Percentiles rank a stretch among this genome's conserved stretches.
Conservation (phyloP, 139 green algal genomes). For the Chlamydomonas sp. region DNA sequence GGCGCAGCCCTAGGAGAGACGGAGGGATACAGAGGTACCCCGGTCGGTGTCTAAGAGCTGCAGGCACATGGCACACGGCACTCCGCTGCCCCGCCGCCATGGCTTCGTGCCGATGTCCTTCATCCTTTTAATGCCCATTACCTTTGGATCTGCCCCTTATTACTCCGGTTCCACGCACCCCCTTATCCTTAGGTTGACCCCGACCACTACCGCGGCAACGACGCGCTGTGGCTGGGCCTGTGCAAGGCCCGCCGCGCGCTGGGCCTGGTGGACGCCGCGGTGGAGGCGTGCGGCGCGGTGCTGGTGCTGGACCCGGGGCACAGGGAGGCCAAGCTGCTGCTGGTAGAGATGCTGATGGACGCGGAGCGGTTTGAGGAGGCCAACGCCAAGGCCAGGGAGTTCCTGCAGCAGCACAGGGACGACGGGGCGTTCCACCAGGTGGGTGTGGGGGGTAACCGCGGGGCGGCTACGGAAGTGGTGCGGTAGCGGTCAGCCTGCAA, state of each 20-base stretch:
- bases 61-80: too few relatives aligned
- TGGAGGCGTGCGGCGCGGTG: constrained; percentile 32
- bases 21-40: too few relatives aligned
- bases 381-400: constrained; percentile 51
- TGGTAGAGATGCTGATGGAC: constrained; percentile 47
- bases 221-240: constrained; percentile 56
- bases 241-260: constrained; percentile 30
- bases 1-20: too few relatives aligned
- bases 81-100: too few relatives aligned
- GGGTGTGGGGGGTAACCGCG: constrained; percentile 13
- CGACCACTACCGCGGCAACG: constrained; percentile 44
- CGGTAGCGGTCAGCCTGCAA: background rate
- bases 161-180: too few relatives aligned
- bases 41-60: too few relatives aligned
- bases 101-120: too few relatives aligned
- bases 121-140: too few relatives aligned
- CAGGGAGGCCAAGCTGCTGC: constrained; percentile 43
- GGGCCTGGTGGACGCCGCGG: background rate
- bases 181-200: constrained; percentile 42
- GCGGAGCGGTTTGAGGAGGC: constrained; percentile 58
- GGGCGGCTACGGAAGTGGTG: background rate
- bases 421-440: constrained; percentile 52
- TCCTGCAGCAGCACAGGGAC: constrained; percentile 43
- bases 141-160: too few relatives aligned
- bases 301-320: constrained; percentile 25